Percentiles rank a stretch among this genome's conserved stretches.
phyloP scores from a whole-genome alignment of 495 filamentous ascomycete genomes.

The Pyrenula aspistea region DNA sequence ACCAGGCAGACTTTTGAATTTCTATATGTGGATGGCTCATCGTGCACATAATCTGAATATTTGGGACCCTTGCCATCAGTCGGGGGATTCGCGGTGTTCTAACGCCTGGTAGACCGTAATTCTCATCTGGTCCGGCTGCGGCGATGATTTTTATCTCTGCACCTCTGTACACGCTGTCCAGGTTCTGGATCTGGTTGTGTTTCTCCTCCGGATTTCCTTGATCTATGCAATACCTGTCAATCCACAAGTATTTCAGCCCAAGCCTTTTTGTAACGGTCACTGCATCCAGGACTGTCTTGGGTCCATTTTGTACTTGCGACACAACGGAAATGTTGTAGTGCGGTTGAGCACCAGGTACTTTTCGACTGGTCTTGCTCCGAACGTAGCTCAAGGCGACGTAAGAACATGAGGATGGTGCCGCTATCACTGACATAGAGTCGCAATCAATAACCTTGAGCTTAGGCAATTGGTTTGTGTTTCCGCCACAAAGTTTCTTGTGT shows the following conservation, averaged over 20 bases:
- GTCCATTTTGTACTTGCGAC: not conserved
- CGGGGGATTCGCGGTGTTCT: not conserved
- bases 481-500: not conserved
- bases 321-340: not conserved
- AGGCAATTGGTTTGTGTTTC: not conserved
- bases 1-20: conserved; percentile 11
- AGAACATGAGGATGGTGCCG: not conserved
- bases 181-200: conserved; percentile 12
- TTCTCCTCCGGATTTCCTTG: conserved; percentile 4
- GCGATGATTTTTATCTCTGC: conserved; percentile 14
- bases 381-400: not conserved
- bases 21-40: conserved; percentile 1
- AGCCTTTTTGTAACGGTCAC: not conserved
- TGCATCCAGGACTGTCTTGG: not conserved
- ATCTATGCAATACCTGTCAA: not conserved
- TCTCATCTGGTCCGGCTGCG: conserved; percentile 14
- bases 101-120: conserved; percentile 19
- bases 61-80: not conserved
- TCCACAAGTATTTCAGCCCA: not conserved
- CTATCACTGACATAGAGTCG: not conserved
- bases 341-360: not conserved
- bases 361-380: not conserved
- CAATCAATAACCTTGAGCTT: not conserved
- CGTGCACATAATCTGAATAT: conserved; percentile 10
- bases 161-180: conserved; percentile 17